Conservation (phyloP, 441 rosid species). For the Euphorbia celastroides region DNA sequence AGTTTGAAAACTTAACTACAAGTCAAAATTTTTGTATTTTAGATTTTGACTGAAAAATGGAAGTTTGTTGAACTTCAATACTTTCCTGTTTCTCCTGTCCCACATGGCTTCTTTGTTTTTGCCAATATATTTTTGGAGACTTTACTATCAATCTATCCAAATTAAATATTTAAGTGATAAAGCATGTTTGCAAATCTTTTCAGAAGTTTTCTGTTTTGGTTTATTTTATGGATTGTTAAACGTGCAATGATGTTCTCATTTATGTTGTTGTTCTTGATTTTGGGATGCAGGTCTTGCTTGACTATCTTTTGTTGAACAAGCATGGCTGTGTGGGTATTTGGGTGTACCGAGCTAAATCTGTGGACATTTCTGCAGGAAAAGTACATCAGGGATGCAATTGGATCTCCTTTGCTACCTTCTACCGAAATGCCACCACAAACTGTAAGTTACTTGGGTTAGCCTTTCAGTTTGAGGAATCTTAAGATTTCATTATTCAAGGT, state of each 20-base stretch:
- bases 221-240: background rate
- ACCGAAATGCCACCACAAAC: constrained; percentile 61
- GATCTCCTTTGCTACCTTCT: constrained; percentile 71
- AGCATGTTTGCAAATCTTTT: background rate
- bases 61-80: background rate
- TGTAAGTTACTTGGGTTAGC: constrained; percentile 39
- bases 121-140: background rate
- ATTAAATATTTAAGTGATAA: background rate
- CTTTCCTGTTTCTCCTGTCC: background rate
- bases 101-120: background rate
- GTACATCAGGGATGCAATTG: constrained; percentile 72
- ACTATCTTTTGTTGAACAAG: background rate
- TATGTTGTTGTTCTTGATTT: background rate
- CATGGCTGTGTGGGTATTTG: background rate
- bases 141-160: background rate
- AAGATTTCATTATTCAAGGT: background rate
- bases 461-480: background rate
- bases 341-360: constrained; percentile 3
- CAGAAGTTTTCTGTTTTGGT: background rate
- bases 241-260: background rate
- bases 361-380: constrained; percentile 45
- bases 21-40: background rate
- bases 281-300: background rate
- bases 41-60: background rate
- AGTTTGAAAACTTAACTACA: background rate